phyloP scores from a whole-genome alignment of 1,139 yeast species.

The Blastobotrys petasosporus region DNA sequence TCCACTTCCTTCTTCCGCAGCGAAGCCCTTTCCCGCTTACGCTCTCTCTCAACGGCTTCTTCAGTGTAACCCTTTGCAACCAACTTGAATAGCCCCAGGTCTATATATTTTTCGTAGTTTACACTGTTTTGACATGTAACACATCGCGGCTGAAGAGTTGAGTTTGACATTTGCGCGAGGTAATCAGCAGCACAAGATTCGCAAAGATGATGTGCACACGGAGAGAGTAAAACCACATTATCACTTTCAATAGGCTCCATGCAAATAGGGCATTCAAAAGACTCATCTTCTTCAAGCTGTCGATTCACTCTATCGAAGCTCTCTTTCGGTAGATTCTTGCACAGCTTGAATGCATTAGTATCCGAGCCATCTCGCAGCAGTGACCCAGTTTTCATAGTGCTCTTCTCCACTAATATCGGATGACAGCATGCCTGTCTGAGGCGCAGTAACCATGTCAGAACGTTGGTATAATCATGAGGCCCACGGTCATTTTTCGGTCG shows the following conservation, averaged over 20 bases:
- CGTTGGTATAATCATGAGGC: constrained; percentile 44
- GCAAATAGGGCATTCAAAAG: constrained; percentile 63
- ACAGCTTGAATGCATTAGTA: constrained; percentile 18
- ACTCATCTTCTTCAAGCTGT: constrained; percentile 22
- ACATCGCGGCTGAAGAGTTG: constrained; percentile 14
- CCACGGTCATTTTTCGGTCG: constrained; percentile 23
- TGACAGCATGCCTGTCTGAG: constrained; percentile 92
- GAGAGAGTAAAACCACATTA: constrained; percentile 32
- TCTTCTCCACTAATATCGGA: constrained; percentile 57
- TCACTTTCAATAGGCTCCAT: constrained; percentile 50
- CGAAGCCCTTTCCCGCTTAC: constrained; percentile 12
- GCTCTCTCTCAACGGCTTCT: constrained; percentile 16
- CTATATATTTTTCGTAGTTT: constrained; percentile 19
- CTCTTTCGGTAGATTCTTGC: constrained; percentile 7
- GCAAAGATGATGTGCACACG: constrained; percentile 34
- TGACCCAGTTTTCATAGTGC: constrained; percentile 34
- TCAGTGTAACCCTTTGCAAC: constrained; percentile 21
- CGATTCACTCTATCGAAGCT: not conserved
- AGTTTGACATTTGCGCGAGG: constrained; percentile 12
- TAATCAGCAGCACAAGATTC: constrained; percentile 26
- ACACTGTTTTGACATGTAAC: constrained; percentile 20
- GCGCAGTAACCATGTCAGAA: constrained; percentile 68
- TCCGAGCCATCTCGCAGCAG: constrained; percentile 14
- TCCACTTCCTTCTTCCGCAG: not conserved
- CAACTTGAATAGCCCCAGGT: constrained; percentile 25